Percentiles rank a stretch among this genome's conserved stretches.
phyloP scores from a whole-genome alignment of 331 rosid species.

The Quercus tomentella region DNA sequence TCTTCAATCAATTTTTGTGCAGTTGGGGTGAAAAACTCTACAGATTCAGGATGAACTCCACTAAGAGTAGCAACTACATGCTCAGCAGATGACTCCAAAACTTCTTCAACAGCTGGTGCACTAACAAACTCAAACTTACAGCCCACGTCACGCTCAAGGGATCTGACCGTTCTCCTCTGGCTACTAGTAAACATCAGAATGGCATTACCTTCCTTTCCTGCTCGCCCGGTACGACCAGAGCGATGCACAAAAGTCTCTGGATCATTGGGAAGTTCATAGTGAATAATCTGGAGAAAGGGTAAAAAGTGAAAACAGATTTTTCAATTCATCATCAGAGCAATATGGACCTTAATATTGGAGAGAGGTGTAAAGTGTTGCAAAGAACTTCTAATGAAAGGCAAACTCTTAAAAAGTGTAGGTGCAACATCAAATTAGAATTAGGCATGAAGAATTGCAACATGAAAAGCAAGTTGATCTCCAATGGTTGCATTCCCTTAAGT shows the following conservation, averaged over 20 bases:
- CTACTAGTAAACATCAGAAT: conserved; percentile 80
- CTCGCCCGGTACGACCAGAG: conserved; percentile 99
- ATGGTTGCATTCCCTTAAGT: no score
- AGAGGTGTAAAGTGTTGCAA: neutral
- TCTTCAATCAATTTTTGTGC: conserved; percentile 81
- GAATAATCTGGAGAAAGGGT: conserved; percentile 63
- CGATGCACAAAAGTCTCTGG: conserved; percentile 99
- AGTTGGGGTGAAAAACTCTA: conserved; percentile 78
- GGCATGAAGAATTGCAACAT: neutral
- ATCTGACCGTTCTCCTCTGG: conserved; percentile 94
- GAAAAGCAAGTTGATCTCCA: neutral
- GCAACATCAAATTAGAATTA: neutral
- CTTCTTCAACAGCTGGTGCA: conserved; percentile 66
- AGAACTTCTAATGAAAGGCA: neutral
- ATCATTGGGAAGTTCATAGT: conserved; percentile 99
- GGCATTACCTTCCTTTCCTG: conserved; percentile 87
- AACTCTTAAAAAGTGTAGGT: neutral
- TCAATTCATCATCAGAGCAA: conserved; percentile 6
- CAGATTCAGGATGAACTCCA: conserved; percentile 87
- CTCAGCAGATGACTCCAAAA: conserved; percentile 81
- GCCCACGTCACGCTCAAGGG: conserved; percentile 98
- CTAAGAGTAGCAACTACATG: conserved; percentile 82
- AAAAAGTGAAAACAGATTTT: neutral
- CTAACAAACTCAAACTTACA: conserved; percentile 81
- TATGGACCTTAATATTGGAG: conserved; percentile 1